Evolutionary conservation across 2,329 filamentous ascomycete genomes (phyloP), one percentile per base, ranked within the genome.

Genomic region (Cordyceps tenuipes): DNA sequence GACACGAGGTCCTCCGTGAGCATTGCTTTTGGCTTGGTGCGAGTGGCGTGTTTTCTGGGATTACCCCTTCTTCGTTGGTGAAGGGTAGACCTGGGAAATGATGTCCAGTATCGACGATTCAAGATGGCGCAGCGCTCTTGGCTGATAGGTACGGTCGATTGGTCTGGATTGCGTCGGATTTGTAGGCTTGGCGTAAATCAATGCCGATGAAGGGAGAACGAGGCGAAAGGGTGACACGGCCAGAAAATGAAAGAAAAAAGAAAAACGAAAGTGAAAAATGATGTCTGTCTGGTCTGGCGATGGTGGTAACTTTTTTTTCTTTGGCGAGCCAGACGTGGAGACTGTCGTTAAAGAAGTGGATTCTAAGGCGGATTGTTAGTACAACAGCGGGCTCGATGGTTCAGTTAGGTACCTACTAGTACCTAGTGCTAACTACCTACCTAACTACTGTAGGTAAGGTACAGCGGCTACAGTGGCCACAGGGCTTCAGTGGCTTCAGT

Each of bases 1-100:
- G 82, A 81, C 64, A 86, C 77, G 69, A 86, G 83, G 62, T 79
- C 77, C 69, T 87, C 83, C 23, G 81, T 79, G 57, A 85, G 69
- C 83, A 86, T 86, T 59, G 62, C 12, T 51, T 5, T n/a, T 34
- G 52, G 31, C 10, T 10, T 31, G 12, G 5, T 44, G 17, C 7
- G 29, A 3, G 31, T 50, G 31, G 34, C 9, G 23, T 49, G 34
- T 21, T 43, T 19, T 17, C n/a, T 21, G 46, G 39, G 13, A 13
- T 19, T 15, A 46, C n/a, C n/a, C n/a, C 17, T 19, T 43, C 12
- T 29, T 55, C 6, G 26, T 21, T 36, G 31, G 10, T 6, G n/a
- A 46, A 43, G 41, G 47, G 47, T 23, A 31, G 26, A 36, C 9
- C 5, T 10, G 34, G 12, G 9, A 10, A 36, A 36, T 36, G 34